A percentile compares a stretch with the other conserved stretches of the same genome.
These are phyloP conservation scores for Phlebiopsis gigantea DNA, from an alignment of 768 basidiomycete genomes.

Conservation along the genomic window DNA sequence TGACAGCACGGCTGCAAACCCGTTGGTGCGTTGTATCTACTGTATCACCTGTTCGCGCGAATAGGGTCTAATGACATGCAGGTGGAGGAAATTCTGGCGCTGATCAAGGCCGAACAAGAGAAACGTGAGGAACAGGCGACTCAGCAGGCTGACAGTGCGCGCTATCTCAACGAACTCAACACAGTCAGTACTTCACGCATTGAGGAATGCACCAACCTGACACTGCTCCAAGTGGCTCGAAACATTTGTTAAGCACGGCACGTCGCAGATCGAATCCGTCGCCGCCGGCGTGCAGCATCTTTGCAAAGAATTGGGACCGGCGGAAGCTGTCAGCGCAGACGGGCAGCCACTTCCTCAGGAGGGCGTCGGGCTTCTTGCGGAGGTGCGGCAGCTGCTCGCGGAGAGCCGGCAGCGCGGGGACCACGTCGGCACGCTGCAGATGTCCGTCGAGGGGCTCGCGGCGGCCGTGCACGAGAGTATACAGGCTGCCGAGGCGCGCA, in stretches of 20 bases:
- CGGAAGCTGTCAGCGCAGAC: conserved; percentile 17
- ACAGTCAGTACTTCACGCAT: conserved; percentile 33
- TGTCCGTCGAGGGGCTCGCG: conserved; percentile 32
- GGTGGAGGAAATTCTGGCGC: conserved; percentile 40
- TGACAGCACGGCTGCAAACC: background rate
- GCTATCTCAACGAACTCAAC: conserved; percentile 77
- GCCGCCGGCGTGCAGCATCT: conserved; percentile 57
- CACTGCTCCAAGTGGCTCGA: conserved; percentile 65
- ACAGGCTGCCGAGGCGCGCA: conserved; percentile 35
- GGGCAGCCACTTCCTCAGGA: conserved; percentile 12
- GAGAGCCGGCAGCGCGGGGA: conserved; percentile 28
- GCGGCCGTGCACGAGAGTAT: conserved; percentile 38
- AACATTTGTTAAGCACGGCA: conserved; percentile 72
- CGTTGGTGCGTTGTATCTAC: background rate
- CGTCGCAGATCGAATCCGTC: conserved; percentile 61
- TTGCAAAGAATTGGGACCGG: conserved; percentile 44
- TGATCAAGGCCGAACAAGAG: conserved; percentile 43
- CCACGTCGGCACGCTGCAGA: conserved; percentile 26
- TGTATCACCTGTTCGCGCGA: background rate
- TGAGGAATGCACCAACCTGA: background rate
- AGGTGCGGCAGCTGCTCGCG: conserved; percentile 31
- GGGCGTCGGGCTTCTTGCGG: conserved; percentile 27
- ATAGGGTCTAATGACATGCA: conserved; percentile 9
- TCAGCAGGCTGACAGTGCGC: conserved; percentile 68
- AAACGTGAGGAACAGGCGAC: conserved; percentile 47